Evolutionary conservation across 805 yeast species (phyloP).

Genomic region (Teunomyces aglyptinius): DNA sequence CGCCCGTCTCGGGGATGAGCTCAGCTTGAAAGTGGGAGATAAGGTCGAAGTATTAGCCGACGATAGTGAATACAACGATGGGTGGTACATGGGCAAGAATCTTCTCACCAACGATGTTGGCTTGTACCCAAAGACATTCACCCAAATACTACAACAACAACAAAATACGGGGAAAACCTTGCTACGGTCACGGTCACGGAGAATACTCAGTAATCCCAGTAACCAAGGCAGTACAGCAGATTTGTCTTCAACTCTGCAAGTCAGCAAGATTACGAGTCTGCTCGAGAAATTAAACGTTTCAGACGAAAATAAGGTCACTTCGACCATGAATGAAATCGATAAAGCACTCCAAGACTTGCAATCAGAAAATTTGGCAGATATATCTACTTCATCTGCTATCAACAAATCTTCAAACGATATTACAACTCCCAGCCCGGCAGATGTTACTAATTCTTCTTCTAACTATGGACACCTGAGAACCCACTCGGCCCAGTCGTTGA

Average conservation of each 20-base stretch:
- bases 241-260: neutral
- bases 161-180: slow-evolving; percentile 21
- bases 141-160: slow-evolving; percentile 45
- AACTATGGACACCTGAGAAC: slow-evolving; percentile 8
- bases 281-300: slow-evolving; percentile 6
- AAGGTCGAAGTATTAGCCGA: slow-evolving; percentile 85
- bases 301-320: slow-evolving; percentile 33
- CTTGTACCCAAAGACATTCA: slow-evolving; percentile 85
- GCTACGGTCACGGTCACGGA: slow-evolving; percentile 54
- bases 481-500: slow-evolving; percentile 12
- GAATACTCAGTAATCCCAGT: slow-evolving; percentile 24
- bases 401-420: neutral
- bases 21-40: slow-evolving; percentile 78
- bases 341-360: slow-evolving; percentile 66
- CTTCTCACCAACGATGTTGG: slow-evolving; percentile 74
- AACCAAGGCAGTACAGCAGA: slow-evolving; percentile 1
- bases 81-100: slow-evolving; percentile 94
- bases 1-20: slow-evolving; percentile 87
- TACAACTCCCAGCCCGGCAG: neutral
- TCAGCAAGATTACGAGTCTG: slow-evolving; percentile 9
- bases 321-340: slow-evolving; percentile 70
- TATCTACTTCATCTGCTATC: neutral
- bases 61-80: slow-evolving; percentile 91
- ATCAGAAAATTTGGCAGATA: slow-evolving; percentile 13
- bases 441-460: slow-evolving; percentile 1